Evolutionary conservation across 768 basidiomycete species (phyloP).

Genomic region (Vararia minispora): DNA sequence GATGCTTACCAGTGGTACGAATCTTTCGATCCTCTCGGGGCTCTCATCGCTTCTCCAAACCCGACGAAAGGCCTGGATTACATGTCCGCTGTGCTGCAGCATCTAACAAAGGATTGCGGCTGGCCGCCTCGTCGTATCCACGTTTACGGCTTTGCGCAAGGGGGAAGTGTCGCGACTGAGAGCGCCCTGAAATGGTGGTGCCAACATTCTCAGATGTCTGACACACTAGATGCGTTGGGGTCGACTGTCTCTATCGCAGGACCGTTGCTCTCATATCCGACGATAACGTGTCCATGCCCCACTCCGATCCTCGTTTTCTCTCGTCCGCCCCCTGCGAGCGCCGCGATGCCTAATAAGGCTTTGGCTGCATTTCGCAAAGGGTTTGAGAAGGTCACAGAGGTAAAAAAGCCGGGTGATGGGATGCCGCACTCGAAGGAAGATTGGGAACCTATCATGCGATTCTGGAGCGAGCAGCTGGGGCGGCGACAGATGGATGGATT

Average conservation of each 20-base stretch:
- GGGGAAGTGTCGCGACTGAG: constrained; percentile 70
- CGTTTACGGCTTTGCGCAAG: constrained; percentile 82
- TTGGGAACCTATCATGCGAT: constrained; percentile 78
- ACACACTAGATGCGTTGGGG: constrained; percentile 32
- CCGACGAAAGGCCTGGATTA: constrained; percentile 57
- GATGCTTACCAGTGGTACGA: constrained; percentile 80
- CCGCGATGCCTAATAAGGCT: constrained; percentile 31
- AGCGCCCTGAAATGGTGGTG: constrained; percentile 43
- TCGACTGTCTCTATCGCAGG: constrained; percentile 63
- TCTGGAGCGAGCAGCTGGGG: constrained; percentile 66
- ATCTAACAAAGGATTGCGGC: constrained; percentile 45
- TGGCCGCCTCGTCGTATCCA: constrained; percentile 72
- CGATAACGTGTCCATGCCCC: constrained; percentile 34
- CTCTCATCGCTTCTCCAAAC: constrained; percentile 56
- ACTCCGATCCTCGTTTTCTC: constrained; percentile 57
- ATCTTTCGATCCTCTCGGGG: constrained; percentile 74
- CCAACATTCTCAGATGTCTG: constrained; percentile 12
- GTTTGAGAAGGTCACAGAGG: constrained; percentile 38
- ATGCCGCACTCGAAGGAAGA: constrained; percentile 74
- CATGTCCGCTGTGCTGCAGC: constrained; percentile 37
- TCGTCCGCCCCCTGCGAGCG: constrained; percentile 36
- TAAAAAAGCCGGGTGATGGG: constrained; percentile 35
- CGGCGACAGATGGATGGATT: constrained; percentile 46
- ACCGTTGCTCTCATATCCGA: constrained; percentile 71
- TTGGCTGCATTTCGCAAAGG: constrained; percentile 50